phyloP scores from a whole-genome alignment of 129 eudicot genomes.

The Escallonia herrerae region DNA sequence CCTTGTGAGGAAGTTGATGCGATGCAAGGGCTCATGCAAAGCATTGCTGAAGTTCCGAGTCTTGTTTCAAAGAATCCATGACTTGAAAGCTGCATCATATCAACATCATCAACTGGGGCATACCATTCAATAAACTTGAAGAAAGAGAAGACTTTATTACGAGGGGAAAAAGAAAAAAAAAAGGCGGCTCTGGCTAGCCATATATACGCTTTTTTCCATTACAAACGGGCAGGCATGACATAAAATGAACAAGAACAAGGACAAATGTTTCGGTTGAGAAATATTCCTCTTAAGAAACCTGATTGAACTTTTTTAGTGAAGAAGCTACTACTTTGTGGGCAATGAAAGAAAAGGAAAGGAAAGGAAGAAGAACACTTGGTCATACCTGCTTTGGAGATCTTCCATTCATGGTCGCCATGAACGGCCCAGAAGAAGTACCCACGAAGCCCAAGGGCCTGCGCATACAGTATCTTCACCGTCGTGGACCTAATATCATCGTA shows the following conservation, averaged over 20 bases:
- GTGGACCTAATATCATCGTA: conserved; percentile 53
- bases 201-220: no score
- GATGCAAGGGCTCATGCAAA: no score
- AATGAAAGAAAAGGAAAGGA: background rate
- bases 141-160: no score
- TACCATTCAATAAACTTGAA: no score
- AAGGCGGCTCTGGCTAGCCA: no score
- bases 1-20: background rate
- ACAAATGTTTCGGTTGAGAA: background rate
- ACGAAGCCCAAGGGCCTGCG: conserved; percentile 41
- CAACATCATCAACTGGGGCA: background rate
- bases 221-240: background rate
- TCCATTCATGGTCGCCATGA: conserved; percentile 45
- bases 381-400: conserved; percentile 53
- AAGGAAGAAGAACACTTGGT: no score
- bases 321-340: background rate
- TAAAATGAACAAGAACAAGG: background rate
- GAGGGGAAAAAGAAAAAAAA: no score
- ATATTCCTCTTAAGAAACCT: background rate
- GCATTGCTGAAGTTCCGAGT: background rate
- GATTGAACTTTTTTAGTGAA: no score
- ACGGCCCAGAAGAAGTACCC: conserved; percentile 87
- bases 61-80: conserved; percentile 18
- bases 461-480: conserved; percentile 38
- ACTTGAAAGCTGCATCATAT: conserved; percentile 29